Evolutionary conservation across 768 basidiomycete genomes (phyloP).

Genomic region (Psilocybe tampanensis): DNA sequence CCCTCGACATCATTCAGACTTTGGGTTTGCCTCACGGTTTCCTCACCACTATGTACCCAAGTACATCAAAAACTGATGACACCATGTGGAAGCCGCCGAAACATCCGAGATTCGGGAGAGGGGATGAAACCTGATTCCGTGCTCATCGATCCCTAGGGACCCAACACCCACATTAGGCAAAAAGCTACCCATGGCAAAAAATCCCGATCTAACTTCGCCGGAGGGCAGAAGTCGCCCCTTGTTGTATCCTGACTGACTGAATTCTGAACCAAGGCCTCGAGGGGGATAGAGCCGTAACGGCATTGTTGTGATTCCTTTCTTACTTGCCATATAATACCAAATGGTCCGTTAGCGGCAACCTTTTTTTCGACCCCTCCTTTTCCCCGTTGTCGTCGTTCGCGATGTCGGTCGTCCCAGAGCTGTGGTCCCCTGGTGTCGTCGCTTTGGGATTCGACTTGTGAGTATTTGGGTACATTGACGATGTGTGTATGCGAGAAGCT

Average conservation of each 20-base stretch:
- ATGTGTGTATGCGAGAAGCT: neutral
- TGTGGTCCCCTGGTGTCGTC: neutral
- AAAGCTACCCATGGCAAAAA: neutral
- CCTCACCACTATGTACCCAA: neutral
- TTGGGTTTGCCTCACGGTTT: neutral
- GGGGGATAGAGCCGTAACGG: neutral
- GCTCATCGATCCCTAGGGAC: neutral
- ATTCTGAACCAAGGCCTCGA: neutral
- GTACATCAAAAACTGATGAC: too few species aligned
- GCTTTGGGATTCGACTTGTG: neutral
- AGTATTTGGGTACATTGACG: neutral
- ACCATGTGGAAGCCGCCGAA: neutral
- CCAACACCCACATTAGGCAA: neutral
- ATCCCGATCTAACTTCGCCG: neutral
- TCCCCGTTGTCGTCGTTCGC: neutral
- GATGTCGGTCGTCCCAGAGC: neutral
- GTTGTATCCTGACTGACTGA: neutral
- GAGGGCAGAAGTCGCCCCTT: neutral
- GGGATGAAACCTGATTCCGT: too few species aligned
- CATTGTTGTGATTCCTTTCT: neutral
- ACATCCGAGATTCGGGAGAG: neutral
- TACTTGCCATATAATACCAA: neutral
- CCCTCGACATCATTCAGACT: too few species aligned
- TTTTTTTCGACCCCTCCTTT: neutral
- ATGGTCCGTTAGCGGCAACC: neutral